Evolutionary conservation across 1,284 basidiomycete species (phyloP).

Genomic region (Pseudozyma thailandica): DNA sequence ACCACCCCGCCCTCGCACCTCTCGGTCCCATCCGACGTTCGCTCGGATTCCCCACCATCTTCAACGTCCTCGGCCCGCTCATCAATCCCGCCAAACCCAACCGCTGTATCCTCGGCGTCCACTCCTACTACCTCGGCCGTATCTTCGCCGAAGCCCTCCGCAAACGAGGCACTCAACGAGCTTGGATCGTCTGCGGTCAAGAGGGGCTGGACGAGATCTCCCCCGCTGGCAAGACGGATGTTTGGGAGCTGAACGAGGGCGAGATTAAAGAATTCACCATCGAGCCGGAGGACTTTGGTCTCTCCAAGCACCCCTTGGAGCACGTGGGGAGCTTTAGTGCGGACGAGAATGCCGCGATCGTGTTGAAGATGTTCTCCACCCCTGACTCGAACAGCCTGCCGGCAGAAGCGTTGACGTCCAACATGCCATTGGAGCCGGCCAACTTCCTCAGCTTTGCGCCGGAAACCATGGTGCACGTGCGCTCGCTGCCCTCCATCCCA

Average conservation of each 20-base stretch:
- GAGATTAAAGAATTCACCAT: slow-evolving; percentile 55
- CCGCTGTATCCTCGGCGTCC: slow-evolving; percentile 88
- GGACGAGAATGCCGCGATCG: slow-evolving; percentile 62
- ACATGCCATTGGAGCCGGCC: slow-evolving; percentile 24
- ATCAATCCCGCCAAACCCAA: slow-evolving; percentile 88
- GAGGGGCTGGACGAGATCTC: slow-evolving; percentile 95
- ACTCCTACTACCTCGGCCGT: slow-evolving; percentile 82
- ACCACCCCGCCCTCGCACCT: slow-evolving; percentile 86
- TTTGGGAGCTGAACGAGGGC: slow-evolving; percentile 61
- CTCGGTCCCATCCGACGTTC: slow-evolving; percentile 86
- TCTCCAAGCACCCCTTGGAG: slow-evolving; percentile 51
- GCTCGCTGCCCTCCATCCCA: slow-evolving; percentile 51
- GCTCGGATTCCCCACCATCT: slow-evolving; percentile 95
- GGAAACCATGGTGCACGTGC: slow-evolving; percentile 28
- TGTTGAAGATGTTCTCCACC: slow-evolving; percentile 52
- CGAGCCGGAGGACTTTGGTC: slow-evolving; percentile 59
- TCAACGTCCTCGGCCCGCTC: slow-evolving; percentile 93
- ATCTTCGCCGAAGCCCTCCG: slow-evolving; percentile 82
- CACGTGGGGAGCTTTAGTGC: slow-evolving; percentile 54
- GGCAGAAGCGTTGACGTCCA: slow-evolving; percentile 6
- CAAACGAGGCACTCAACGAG: slow-evolving; percentile 76
- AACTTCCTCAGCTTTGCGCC: slow-evolving; percentile 26
- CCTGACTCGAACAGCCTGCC: slow-evolving; percentile 7
- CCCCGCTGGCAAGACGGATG: slow-evolving; percentile 83
- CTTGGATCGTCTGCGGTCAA: slow-evolving; percentile 90